Evolutionary conservation across 2,329 filamentous ascomycete genomes (phyloP), one percentile per base, ranked within the genome.

Genomic region (Zymoseptoria tritici): DNA sequence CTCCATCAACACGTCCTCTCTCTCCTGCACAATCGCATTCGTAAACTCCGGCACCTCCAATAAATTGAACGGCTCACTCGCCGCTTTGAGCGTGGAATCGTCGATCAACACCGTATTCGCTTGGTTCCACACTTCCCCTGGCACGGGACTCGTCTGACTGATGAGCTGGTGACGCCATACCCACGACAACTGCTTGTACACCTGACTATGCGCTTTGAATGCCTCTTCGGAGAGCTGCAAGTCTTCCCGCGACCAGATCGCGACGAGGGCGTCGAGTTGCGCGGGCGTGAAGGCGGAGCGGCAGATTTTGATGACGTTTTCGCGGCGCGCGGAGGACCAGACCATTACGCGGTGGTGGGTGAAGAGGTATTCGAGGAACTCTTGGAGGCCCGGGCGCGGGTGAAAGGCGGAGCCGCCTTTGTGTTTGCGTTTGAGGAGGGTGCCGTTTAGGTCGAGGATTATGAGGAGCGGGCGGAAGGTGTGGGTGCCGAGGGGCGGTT

Each of bases 381-480:
- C 66, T 2, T 77, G 68, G 1, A 94, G 81, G 64, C 86, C 80
- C 0, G 89, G 89, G 0, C 94, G 87, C 3, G 80, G 78, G 1
- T 75, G 61, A 60, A 70, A 70, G 24, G 57, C 66, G 31, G 51
- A 60, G 9, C 57, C 56, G 69, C 24, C 71, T 72, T 52, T 78
- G 56, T 78, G 79, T 8, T 85, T 86, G 4, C 94, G 88, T 75
- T 83, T 81, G 42, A 97, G 82, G 1, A 99, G 81, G 0, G 93
- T 97, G 63, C 94, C 94, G 73, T 97, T 99, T 46, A 99, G 83
- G 75, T 99, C 94, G 62, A 97, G 83, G 53, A 97, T 83, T 55
- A 99, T 80, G 21, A 99, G 84, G 36, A 96, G 81, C 1, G 63
- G 65, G 2, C 64, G 66, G n/a, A 71, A 66, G 4, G 31, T 24